Conservation (phyloP, 352 stramenopile genomes). For the Nothophytophthora sp. region DNA sequence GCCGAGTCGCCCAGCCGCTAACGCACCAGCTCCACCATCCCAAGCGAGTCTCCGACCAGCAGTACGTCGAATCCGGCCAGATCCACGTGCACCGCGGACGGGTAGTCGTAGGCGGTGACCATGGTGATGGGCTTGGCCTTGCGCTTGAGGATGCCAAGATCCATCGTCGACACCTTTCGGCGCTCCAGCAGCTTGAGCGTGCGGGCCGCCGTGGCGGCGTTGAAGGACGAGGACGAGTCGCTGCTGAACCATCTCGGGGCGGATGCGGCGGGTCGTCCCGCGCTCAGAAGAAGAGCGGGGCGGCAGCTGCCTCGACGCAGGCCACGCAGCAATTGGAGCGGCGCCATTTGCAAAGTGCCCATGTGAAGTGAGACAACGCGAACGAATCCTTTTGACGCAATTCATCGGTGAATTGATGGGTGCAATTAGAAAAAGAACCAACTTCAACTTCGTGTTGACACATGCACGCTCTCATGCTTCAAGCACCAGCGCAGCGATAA, state of each 20-base stretch:
- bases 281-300: background rate
- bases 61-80: conserved; percentile 97
- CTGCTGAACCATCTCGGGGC: conserved; percentile 11
- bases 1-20: background rate
- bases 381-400: no score
- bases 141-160: conserved; percentile 89
- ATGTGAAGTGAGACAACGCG: no score
- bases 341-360: no score
- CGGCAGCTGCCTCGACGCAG: no score
- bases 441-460: no score
- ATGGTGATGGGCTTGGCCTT: conserved; percentile 98
- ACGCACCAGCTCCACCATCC: conserved; percentile 98
- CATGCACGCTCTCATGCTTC: no score
- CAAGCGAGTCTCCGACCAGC: conserved; percentile 97
- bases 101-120: conserved; percentile 99
- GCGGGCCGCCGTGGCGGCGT: conserved; percentile 49
- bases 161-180: conserved; percentile 82
- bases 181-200: conserved; percentile 86
- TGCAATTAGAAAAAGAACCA: no score
- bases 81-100: conserved; percentile 96
- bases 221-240: conserved; percentile 34
- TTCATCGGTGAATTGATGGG: no score
- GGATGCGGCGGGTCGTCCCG: background rate
- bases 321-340: no score
- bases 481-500: no score